phyloP scores from a whole-genome alignment of 345 rosid species.

The Draba incana region DNA sequence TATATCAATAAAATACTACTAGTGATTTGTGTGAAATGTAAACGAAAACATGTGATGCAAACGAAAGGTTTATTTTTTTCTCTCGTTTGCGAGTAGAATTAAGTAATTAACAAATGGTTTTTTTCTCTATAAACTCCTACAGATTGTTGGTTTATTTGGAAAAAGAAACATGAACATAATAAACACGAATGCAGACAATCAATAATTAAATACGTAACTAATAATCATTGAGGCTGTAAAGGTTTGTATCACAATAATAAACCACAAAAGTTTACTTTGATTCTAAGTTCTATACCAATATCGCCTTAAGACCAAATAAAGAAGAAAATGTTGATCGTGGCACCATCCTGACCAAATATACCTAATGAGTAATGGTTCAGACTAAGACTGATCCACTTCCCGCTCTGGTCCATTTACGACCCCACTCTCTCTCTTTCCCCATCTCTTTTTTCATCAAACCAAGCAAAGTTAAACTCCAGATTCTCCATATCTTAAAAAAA shows the following conservation, averaged over 20 bases:
- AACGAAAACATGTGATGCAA: not conserved
- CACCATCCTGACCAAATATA: conserved; percentile 34
- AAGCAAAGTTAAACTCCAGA: conserved; percentile 36
- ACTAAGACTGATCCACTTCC: conserved; percentile 37
- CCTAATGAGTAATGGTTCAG: conserved; percentile 31
- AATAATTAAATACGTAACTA: conserved; percentile 6
- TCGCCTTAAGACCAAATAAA: conserved; percentile 5
- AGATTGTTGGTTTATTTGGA: not conserved
- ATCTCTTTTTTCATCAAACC: not conserved
- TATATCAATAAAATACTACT: no score
- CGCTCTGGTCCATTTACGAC: conserved; percentile 34
- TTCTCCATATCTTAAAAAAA: conserved; percentile 22
- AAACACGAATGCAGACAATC: not conserved
- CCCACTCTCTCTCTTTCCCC: conserved; percentile 19
- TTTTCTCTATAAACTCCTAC: not conserved
- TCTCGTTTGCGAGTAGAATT: not conserved
- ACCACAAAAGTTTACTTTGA: conserved; percentile 20
- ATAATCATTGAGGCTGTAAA: conserved; percentile 19
- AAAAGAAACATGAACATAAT: not conserved
- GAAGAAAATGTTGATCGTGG: conserved; percentile 30
- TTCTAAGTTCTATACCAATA: conserved; percentile 32
- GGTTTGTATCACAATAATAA: conserved; percentile 2
- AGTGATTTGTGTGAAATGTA: no score
- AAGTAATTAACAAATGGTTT: not conserved
- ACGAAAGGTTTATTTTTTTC: not conserved